phyloP scores from a whole-genome alignment of 805 yeast species.

The Metschnikowia henanensis region DNA sequence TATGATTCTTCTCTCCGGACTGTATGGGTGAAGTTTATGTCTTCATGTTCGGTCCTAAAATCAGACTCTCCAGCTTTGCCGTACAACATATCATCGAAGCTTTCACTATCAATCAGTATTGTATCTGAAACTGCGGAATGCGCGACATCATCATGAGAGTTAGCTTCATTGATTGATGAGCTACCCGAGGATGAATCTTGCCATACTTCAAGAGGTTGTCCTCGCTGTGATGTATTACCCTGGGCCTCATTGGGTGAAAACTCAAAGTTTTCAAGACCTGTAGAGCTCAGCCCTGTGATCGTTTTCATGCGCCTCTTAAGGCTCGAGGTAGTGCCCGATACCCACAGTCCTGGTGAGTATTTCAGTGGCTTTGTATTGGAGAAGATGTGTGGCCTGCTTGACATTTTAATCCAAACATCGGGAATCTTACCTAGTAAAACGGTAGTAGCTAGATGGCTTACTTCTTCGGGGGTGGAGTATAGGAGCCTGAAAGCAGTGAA shows the following conservation, averaged over 20 bases:
- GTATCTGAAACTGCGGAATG: neutral
- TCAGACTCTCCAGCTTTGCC: neutral
- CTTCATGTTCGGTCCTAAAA: neutral
- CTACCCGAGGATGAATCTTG: constrained; percentile 1
- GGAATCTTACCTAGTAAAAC: constrained; percentile 62
- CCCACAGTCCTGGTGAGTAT: constrained; percentile 5
- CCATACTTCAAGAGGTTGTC: neutral
- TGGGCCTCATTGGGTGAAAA: neutral
- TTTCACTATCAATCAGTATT: neutral
- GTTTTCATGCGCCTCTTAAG: constrained; percentile 2
- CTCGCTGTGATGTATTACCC: neutral
- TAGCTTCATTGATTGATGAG: neutral
- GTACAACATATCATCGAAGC: constrained; percentile 1
- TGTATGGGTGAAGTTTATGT: neutral
- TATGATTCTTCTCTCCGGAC: no score
- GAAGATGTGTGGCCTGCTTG: constrained; percentile 2
- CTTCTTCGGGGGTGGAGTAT: constrained; percentile 49
- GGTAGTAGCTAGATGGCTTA: constrained; percentile 49
- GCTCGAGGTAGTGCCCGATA: constrained; percentile 5
- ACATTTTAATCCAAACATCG: constrained; percentile 44
- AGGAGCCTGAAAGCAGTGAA: constrained; percentile 62
- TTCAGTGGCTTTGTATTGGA: neutral
- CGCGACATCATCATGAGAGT: neutral
- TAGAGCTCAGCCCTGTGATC: neutral
- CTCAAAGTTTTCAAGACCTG: neutral